Conservation (phyloP, 768 basidiomycete genomes). For the Russula olivacea region DNA sequence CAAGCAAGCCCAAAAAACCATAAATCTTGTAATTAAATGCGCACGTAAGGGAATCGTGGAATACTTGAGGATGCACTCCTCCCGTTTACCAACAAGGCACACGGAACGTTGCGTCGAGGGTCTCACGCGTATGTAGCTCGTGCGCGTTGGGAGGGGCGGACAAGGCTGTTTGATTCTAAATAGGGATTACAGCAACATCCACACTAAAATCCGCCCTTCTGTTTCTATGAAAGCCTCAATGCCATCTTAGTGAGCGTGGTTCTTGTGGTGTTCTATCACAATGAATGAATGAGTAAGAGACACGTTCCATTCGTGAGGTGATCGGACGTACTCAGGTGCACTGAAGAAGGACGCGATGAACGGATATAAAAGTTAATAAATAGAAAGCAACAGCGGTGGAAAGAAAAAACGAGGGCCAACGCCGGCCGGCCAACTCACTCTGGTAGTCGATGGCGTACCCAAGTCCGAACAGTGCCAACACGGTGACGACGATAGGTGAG, state of each 20-base stretch:
- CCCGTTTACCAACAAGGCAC: background rate
- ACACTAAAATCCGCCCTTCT: background rate
- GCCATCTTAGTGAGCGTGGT: constrained; percentile 63
- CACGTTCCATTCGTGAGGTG: constrained; percentile 28
- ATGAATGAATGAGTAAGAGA: constrained; percentile 10
- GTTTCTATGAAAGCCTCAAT: constrained; percentile 6
- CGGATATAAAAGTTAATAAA: background rate
- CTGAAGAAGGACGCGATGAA: constrained; percentile 33
- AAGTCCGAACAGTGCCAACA: constrained; percentile 63
- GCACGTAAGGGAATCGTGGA: background rate
- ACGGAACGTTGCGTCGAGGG: background rate
- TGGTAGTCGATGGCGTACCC: constrained; percentile 89
- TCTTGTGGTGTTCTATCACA: constrained; percentile 72
- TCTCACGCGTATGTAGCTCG: background rate
- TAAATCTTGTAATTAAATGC: background rate
- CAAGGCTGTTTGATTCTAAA: constrained; percentile 4
- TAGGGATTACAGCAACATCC: constrained; percentile 2
- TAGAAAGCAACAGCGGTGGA: background rate
- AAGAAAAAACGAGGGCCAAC: background rate
- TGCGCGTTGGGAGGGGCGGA: background rate
- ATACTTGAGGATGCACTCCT: background rate
- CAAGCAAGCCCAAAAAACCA: background rate
- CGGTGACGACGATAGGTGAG: constrained; percentile 55
- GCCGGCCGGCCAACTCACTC: constrained; percentile 48
- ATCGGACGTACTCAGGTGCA: constrained; percentile 71